A percentile compares a stretch with the other conserved stretches of the same genome.
phyloP scores from a whole-genome alignment of 768 basidiomycete species.

The Infundibulicybe gibba region DNA sequence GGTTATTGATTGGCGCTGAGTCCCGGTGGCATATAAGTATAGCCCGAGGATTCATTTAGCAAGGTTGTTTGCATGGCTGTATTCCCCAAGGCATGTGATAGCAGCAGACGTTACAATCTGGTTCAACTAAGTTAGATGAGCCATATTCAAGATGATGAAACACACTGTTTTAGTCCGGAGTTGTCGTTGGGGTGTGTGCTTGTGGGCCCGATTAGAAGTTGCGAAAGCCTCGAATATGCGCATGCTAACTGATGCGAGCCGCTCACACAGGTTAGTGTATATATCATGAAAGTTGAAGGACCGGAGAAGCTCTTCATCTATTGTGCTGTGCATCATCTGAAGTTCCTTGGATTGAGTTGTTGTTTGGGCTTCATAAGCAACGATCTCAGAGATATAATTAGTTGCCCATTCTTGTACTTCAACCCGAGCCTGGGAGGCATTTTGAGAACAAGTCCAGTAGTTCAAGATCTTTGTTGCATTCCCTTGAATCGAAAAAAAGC shows the following conservation, averaged over 20 bases:
- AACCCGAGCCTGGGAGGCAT: slow-evolving; percentile 8
- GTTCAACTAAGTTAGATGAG: neutral
- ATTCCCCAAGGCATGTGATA: slow-evolving; percentile 19
- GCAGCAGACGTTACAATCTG: slow-evolving; percentile 18
- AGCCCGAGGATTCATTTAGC: slow-evolving; percentile 19
- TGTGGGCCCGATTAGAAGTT: slow-evolving; percentile 10
- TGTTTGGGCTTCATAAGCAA: slow-evolving; percentile 19
- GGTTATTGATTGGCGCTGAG: slow-evolving; percentile 24
- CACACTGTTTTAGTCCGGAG: slow-evolving; percentile 9
- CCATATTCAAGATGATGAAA: neutral
- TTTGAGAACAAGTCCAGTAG: slow-evolving; percentile 20
- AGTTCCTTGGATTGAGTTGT: slow-evolving; percentile 12
- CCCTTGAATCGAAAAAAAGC: slow-evolving; percentile 16
- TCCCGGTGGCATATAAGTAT: slow-evolving; percentile 28
- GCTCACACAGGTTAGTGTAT: slow-evolving; percentile 14
- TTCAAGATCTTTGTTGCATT: slow-evolving; percentile 14
- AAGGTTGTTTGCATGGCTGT: slow-evolving; percentile 28
- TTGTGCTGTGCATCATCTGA: slow-evolving; percentile 1
- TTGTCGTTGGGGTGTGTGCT: slow-evolving; percentile 1
- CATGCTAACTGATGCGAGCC: slow-evolving; percentile 8
- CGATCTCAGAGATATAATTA: slow-evolving; percentile 11
- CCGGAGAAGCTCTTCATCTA: slow-evolving; percentile 5
- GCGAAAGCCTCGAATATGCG: slow-evolving; percentile 11
- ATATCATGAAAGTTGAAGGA: slow-evolving; percentile 16
- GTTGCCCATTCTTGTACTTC: slow-evolving; percentile 20